Conservation (phyloP, 352 stramenopile genomes). For the Globisporangium takayamanum region DNA sequence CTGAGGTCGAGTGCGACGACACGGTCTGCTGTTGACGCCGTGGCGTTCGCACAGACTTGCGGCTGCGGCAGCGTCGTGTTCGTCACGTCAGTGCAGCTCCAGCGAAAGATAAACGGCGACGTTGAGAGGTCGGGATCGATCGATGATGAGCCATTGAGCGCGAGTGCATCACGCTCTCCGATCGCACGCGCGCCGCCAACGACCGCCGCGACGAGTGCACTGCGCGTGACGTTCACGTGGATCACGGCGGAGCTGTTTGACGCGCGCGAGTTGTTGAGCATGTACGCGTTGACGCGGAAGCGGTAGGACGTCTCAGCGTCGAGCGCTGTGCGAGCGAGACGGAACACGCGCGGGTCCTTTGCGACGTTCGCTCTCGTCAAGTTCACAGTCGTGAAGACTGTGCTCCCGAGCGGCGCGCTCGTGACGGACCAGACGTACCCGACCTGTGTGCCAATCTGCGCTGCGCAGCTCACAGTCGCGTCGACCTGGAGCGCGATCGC, state of each 20-base stretch:
- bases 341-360: constrained; percentile 58
- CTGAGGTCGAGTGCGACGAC: constrained; percentile 15
- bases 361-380: constrained; percentile 46
- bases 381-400: constrained; percentile 16
- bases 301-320: constrained; percentile 37
- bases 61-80: constrained; percentile 11
- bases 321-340: constrained; percentile 28
- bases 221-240: constrained; percentile 31
- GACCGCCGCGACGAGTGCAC: constrained; percentile 27
- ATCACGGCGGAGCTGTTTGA: constrained; percentile 36
- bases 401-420: constrained; percentile 10
- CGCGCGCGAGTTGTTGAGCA: constrained; percentile 17
- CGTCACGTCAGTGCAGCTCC: constrained; percentile 53
- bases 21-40: constrained; percentile 12
- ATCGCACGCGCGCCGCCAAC: constrained; percentile 40
- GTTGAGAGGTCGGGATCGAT: constrained; percentile 41
- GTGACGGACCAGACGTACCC: constrained; percentile 44
- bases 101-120: constrained; percentile 34
- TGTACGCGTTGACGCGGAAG: constrained; percentile 52
- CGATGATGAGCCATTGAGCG: constrained; percentile 40
- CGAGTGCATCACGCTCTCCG: constrained; percentile 38
- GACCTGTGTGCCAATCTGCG: constrained; percentile 25
- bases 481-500: constrained; percentile 39
- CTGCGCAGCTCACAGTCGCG: constrained; percentile 36
- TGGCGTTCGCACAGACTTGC: constrained; percentile 17